Conservation (phyloP, 345 rosid genomes). For the Isatis tinctoria region DNA sequence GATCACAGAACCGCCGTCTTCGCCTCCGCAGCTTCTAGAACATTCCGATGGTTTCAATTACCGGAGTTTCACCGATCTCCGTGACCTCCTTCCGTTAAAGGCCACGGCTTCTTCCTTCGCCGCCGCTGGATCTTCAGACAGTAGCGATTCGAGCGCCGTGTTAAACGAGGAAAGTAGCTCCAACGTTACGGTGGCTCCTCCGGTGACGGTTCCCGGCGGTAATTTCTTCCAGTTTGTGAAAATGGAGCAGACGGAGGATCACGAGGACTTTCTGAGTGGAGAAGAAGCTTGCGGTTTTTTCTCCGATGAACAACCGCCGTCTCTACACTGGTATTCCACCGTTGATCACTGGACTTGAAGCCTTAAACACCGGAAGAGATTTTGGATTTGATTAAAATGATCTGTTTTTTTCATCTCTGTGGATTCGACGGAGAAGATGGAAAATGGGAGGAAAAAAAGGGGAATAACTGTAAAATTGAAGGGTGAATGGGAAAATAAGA, state of each 20-base stretch:
- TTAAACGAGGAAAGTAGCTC: conserved; percentile 76
- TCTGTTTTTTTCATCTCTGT: not conserved
- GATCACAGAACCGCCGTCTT: conserved; percentile 20
- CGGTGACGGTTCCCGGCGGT: conserved; percentile 31
- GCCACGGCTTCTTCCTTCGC: conserved; percentile 34
- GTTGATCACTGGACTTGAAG: conserved; percentile 30
- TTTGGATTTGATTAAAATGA: conserved; percentile 22
- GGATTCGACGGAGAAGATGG: not conserved
- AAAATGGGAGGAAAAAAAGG: conserved; percentile 7
- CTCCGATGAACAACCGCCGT: conserved; percentile 84
- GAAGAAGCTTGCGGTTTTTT: conserved; percentile 81
- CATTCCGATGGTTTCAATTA: conserved; percentile 41
- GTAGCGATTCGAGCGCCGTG: conserved; percentile 78
- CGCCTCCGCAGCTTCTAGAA: conserved; percentile 30
- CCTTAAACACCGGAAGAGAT: not conserved
- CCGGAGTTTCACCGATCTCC: conserved; percentile 42
- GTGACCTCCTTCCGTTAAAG: conserved; percentile 39
- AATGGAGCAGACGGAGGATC: conserved; percentile 83
- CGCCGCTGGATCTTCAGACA: conserved; percentile 76
- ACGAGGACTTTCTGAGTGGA: conserved; percentile 59
- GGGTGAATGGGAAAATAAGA: conserved; percentile 1
- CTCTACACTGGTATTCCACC: conserved; percentile 67
- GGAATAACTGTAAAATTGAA: not conserved
- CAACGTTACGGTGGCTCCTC: conserved; percentile 42
- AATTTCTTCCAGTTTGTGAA: conserved; percentile 58